Base-by-base conservation (phyloP, 371 early-diverging fungal species). In the Mucor circinelloides region DNA sequence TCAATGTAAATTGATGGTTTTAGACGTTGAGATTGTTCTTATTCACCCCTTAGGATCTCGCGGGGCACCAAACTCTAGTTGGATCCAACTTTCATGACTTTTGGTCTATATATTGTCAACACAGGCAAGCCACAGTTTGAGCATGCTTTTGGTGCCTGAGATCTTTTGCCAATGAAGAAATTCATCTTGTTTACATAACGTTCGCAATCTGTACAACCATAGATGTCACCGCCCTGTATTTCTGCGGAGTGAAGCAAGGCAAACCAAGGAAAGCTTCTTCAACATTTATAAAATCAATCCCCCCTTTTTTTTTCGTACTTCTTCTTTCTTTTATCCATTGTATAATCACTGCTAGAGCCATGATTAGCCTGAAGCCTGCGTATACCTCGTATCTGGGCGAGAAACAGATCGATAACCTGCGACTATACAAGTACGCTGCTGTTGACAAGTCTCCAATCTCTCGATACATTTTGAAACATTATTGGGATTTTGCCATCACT, bases 401-500 rank as follows among this genome's bases (percentile, higher is more conserved):
- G 56, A 84, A 85, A 59, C 88, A 86, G 48, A 84, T 94, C 32
- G 85, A 87, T 71, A 92, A 91, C 79, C 75, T 97, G 67, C 87
- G 89, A 58, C 81, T 85, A 61, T 94, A 96, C 88, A 89, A 89
- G 77, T 97, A 95, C 78, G 85, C 85, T 30, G 85, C 90, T n/a
- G 87, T 91, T 50, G 96, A 96, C 82, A 89, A 93, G 82, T 96
- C 97, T 17, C 87, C 90, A 44, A 76, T 97, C 40, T 86, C 93
- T 31, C 90, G 92, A 69, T 92, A 93, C 77, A 77, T 97, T 42
- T 84, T 96, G 52, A 84, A 86, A 23, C 94, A 89, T 66, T 97
- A 97, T 79, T 97, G 96, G 95, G 91, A 93, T 74, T 92, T 90
- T 87, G 88, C 92, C 34, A 90, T 96, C 8, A 89, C 89, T 10